phyloP scores from a whole-genome alignment of 108 stramenopile species.

The Skeletonema grethae region DNA sequence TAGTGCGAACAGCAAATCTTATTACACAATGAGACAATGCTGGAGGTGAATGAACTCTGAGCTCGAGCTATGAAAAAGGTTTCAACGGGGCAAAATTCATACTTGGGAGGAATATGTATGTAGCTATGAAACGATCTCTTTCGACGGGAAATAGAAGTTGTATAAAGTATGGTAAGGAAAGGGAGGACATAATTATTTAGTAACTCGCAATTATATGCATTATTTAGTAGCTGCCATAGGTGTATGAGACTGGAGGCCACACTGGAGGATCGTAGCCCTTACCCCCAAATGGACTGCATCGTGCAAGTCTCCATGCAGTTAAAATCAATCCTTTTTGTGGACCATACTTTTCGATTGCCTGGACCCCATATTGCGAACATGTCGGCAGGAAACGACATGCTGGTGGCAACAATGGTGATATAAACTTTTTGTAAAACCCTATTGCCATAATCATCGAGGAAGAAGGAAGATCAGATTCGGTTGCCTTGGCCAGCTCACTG shows the following conservation, averaged over 20 bases:
- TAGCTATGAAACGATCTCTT: not conserved
- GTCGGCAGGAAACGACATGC: conserved; percentile 91
- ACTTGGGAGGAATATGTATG: not conserved
- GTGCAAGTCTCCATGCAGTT: conserved; percentile 77
- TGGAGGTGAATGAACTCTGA: conserved; percentile 32
- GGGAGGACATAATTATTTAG: not conserved
- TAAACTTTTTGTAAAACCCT: conserved; percentile 82
- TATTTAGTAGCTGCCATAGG: conserved; percentile 77
- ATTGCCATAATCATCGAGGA: conserved; percentile 72
- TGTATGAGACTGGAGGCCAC: conserved; percentile 83
- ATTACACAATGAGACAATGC: conserved; percentile 39
- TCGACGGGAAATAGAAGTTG: not conserved
- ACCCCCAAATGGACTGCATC: conserved; percentile 87
- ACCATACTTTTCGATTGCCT: conserved; percentile 84
- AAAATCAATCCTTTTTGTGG: conserved; percentile 75
- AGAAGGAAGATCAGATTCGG: conserved; percentile 29
- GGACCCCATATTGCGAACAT: conserved; percentile 86
- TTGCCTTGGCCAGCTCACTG: conserved; percentile 1
- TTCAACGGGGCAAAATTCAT: not conserved
- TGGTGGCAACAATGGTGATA: conserved; percentile 84
- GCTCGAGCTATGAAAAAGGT: not conserved
- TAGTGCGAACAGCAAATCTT: conserved; percentile 44
- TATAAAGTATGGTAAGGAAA: not conserved
- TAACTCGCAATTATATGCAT: conserved; percentile 8
- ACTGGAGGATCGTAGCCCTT: conserved; percentile 89